Conservation (phyloP, 495 filamentous ascomycete species). For the Lasiosphaeriaceae sp. region DNA sequence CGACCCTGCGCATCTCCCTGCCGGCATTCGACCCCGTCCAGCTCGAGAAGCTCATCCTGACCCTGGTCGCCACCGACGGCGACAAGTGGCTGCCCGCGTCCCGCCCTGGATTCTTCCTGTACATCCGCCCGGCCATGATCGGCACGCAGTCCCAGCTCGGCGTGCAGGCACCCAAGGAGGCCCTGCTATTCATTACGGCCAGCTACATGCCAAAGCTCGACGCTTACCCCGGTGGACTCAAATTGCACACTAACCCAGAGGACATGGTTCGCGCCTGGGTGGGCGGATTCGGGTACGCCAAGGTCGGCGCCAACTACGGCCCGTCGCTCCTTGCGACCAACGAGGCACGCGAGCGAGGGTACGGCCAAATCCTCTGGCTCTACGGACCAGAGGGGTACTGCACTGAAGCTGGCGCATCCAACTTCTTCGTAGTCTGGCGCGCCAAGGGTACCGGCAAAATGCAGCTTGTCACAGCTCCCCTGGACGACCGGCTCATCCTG, state of each 20-base stretch:
- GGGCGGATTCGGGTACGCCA: conserved; percentile 84
- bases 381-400: conserved; percentile 70
- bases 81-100: conserved; percentile 75
- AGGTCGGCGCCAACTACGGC: conserved; percentile 91
- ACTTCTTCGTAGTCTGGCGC: conserved; percentile 86
- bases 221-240: conserved; percentile 57
- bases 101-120: conserved; percentile 65
- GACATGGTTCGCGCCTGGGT: conserved; percentile 88
- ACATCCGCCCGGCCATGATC: conserved; percentile 79
- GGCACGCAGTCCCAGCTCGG: conserved; percentile 74
- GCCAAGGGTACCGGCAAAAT: conserved; percentile 58
- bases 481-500: conserved; percentile 78
- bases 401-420: conserved; percentile 87
- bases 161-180: conserved; percentile 76
- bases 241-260: conserved; percentile 70
- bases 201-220: conserved; percentile 65
- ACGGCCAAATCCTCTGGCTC: conserved; percentile 89
- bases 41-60: conserved; percentile 71
- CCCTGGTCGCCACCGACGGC: conserved; percentile 64
- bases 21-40: conserved; percentile 69
- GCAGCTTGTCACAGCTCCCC: conserved; percentile 77
- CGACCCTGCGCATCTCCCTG: conserved; percentile 69
- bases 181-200: conserved; percentile 77
- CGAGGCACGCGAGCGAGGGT: conserved; percentile 67
- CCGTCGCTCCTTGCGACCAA: conserved; percentile 71